phyloP scores from a whole-genome alignment of 164 flowering plant genomes.

The Dillenia suffruticosa region DNA sequence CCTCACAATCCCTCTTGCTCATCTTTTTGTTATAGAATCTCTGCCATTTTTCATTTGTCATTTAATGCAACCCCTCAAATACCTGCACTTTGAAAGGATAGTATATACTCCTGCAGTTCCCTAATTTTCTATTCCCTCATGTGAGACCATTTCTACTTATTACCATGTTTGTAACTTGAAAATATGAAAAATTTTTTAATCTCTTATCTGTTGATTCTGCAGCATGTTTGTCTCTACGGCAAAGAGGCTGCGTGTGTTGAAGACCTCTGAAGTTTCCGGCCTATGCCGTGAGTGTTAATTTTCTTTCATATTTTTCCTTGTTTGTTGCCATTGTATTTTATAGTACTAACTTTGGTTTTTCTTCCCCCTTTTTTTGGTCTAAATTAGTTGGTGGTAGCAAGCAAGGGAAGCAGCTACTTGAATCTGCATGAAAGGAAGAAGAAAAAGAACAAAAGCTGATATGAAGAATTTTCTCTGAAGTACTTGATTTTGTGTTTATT shows the following conservation, averaged over 20 bases:
- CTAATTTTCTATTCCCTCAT: too few species aligned
- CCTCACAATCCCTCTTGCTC: too few species aligned
- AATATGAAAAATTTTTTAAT: not conserved
- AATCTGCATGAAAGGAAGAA: slow-evolving; percentile 12
- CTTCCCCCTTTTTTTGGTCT: not conserved
- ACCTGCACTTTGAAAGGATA: too few species aligned
- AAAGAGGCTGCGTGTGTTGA: slow-evolving; percentile 73
- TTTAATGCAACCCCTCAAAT: too few species aligned
- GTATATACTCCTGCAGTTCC: too few species aligned
- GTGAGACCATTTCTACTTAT: not conserved
- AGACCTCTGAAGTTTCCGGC: slow-evolving; percentile 53
- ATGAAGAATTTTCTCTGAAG: slow-evolving; percentile 3
- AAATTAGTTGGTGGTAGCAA: slow-evolving; percentile 28
- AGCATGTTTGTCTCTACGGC: slow-evolving; percentile 78
- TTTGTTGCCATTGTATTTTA: not conserved
- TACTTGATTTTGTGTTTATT: not conserved
- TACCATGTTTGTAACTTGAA: not conserved
- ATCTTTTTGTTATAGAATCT: too few species aligned
- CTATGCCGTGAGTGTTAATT: slow-evolving; percentile 37
- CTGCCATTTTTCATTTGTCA: too few species aligned
- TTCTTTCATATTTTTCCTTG: not conserved
- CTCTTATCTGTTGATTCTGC: slow-evolving; percentile 9
- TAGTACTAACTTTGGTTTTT: not conserved
- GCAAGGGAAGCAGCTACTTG: slow-evolving; percentile 19
- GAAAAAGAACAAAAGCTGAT: not conserved